These are phyloP conservation scores for Silene noctiflora DNA, from an alignment of 179 eudicot genomes.

Conservation along the genomic window DNA sequence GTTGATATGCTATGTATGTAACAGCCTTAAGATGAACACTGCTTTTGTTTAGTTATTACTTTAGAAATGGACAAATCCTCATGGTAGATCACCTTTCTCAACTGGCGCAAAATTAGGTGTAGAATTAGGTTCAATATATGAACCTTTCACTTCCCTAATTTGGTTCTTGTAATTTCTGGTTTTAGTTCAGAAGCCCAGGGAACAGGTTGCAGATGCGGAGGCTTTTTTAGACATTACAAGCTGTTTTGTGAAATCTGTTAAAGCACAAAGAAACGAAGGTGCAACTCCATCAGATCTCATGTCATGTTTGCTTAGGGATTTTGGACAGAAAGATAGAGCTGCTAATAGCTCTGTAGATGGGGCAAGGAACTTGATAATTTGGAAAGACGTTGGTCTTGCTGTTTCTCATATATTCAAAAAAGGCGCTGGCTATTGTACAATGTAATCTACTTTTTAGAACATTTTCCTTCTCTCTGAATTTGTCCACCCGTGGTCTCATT, in stretches of 20 bases:
- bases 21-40: neutral
- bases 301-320: constrained; percentile 32
- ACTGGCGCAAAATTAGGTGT: neutral
- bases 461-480: neutral
- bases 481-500: too few relatives aligned
- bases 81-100: neutral
- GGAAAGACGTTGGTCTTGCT: neutral
- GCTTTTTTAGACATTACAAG: constrained; percentile 40
- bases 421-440: neutral
- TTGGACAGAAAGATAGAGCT: constrained; percentile 7
- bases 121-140: neutral
- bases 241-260: constrained; percentile 37
- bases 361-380: neutral
- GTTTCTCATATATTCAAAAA: neutral
- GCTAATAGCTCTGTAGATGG: constrained; percentile 6
- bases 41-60: too few relatives aligned
- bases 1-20: neutral
- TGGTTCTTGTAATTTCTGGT: neutral
- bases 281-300: constrained; percentile 47
- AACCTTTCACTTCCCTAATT: neutral
- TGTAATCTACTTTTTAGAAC: neutral
- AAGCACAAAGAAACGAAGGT: constrained; percentile 28
- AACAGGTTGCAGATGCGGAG: constrained; percentile 66
- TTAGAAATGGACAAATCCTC: neutral
- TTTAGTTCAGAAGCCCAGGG: constrained; percentile 55